Base-by-base conservation (phyloP, 2,329 filamentous ascomycete genomes). In the Ceratocystis harringtonii region DNA sequence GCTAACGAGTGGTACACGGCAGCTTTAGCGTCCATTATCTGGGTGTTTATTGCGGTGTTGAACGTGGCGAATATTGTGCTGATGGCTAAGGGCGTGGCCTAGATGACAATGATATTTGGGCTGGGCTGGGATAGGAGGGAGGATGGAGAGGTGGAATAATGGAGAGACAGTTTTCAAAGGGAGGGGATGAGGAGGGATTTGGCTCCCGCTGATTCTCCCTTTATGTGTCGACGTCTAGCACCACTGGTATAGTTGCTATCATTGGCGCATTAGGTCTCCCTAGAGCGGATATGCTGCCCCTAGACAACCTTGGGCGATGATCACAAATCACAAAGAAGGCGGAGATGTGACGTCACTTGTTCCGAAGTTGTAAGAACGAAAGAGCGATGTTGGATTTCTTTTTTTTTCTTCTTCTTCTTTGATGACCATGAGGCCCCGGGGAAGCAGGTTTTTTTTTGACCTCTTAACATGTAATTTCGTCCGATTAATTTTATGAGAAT, bases 11-110 rank as follows among this genome's bases (percentile, higher is more conserved):
- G 88, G 83, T 74, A 85, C 64, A 80, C 84, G 6, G 78, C 82
- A 0, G 73, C 74, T 0, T 68, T 90, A 2, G 76, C 76, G 0
- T 74, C 83, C 0, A 10, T 84, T 1, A 82, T 94, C 60, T 94
- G 90, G 89, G 67, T 86, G 1, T 74, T 91, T 32, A 89, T 94
- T 71, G 81, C 85, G 0, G 76, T 88, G 6, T 88, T 92, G 86
- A 92, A 92, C 72, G 78, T 90, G 44, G 65, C 88, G 0, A 81
- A 89, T 68, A 72, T 92, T 69, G 88, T 90, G 2, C 73, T 92
- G 7, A 72, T 89, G 70, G 86, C 70, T 15, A 64, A 70, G 58
- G 72, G 71, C 17, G 57, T 67, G n/a, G 61, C 61, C 43, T 62
- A 50, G 61, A 17, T 22, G 17, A 19, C 5, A 2, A n/a, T 44